Evolutionary conservation across 1,284 basidiomycete genomes (phyloP), one percentile per base, ranked within the genome.

Genomic region (Trametes sp.): DNA sequence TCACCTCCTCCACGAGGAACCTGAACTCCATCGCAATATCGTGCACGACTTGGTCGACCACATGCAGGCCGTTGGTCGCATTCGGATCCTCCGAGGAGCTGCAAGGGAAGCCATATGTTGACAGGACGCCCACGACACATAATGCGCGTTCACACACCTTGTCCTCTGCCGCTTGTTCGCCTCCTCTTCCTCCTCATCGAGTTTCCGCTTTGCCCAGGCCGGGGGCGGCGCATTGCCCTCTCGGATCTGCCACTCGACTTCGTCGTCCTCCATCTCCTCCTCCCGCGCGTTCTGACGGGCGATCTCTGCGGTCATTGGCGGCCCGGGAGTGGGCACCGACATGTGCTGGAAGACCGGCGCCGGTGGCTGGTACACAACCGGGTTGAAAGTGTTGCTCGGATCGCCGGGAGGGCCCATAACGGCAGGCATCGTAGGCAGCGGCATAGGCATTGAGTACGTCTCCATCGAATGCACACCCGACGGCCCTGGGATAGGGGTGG

Each of bases 1-100:
- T 83, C 13, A 92, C 90, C 73, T 92, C 90, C 64, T 87, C 86
- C 0, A 84, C 72, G 1, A 88, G 89, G 73, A 92, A 92, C 53
- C 86, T 80, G 68, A 79, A 88, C 42, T 89, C 84, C 29, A 73
- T 77, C 9, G 90, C 89, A 66, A 92, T 90, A 29, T 86, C 83
- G 29, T 75, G 75, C 44, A 92, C 81, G 14, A 78, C 80, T 69
- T 84, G 84, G 65, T 90, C 88, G 31, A 90, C 81, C 45, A 88
- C 83, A 72, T 89, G 87, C 49, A 89, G 65, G 35, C 54, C 46
- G 24, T 54, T 60, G 14, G 61, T 29, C 6, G 41, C 8, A 16
- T 44, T 36, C 10, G n/a, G 46, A 13, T 45, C 45, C 21, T 33
- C 65, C n/a, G 54, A 29, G 9, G 64, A 62, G 45, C 64, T 65